phyloP scores from a whole-genome alignment of 208 protist genomes.

The Trypanosoma congolense region DNA sequence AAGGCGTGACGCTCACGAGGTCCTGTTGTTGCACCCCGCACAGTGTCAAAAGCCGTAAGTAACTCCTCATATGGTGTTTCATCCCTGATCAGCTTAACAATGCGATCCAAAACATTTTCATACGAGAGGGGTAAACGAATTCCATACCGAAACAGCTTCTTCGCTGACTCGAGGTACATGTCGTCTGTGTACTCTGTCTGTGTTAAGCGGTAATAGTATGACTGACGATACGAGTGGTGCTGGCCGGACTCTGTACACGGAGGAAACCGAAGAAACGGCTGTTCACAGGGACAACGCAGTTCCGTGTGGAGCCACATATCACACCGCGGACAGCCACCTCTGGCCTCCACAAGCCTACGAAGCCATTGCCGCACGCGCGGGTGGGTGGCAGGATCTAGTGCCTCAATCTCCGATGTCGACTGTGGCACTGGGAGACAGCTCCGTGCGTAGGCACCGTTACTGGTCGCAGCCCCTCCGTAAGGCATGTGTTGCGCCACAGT shows the following conservation, averaged over 20 bases:
- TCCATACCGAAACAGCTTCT: conserved; percentile 47
- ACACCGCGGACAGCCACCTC: conserved; percentile 67
- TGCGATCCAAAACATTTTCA: conserved; percentile 46
- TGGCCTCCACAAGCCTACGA: conserved; percentile 34
- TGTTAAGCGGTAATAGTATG: not conserved
- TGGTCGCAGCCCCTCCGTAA: conserved; percentile 16
- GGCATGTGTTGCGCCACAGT: not conserved
- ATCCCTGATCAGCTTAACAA: conserved; percentile 58
- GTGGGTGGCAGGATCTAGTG: conserved; percentile 72
- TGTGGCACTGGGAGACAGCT: conserved; percentile 30
- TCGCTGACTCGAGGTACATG: conserved; percentile 60
- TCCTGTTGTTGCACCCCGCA: conserved; percentile 72
- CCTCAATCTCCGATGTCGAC: conserved; percentile 36
- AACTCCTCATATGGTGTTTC: conserved; percentile 69
- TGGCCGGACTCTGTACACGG: not conserved
- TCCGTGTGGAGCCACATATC: conserved; percentile 76
- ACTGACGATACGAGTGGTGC: conserved; percentile 6
- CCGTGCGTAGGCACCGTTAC: conserved; percentile 12
- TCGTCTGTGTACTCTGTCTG: conserved; percentile 7
- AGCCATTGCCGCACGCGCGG: conserved; percentile 57
- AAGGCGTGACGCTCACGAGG: conserved; percentile 75
- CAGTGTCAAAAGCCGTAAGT: conserved; percentile 72
- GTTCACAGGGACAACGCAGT: conserved; percentile 65
- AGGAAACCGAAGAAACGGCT: conserved; percentile 44
- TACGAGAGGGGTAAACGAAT: conserved; percentile 55